Evolutionary conservation across 2,329 filamentous ascomycete genomes (phyloP).

Genomic region (Sordariomycetes sp.): DNA sequence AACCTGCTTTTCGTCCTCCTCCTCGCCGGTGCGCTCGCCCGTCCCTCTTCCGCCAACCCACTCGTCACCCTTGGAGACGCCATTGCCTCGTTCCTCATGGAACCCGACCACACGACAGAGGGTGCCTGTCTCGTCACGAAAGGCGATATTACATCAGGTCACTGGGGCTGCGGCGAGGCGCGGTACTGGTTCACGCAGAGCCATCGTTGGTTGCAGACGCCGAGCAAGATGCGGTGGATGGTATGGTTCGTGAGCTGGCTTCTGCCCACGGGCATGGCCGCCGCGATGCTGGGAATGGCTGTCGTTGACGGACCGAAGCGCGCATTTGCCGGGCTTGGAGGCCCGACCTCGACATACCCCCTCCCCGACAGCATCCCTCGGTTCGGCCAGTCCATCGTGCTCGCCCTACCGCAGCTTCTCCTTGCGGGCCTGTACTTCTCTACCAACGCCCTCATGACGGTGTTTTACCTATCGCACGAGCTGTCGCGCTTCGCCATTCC

Average conservation of each 20-base stretch:
- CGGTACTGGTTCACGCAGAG: conserved; percentile 30
- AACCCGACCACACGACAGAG: conserved; percentile 32
- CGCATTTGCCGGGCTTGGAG: conserved; percentile 27
- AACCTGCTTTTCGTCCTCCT: conserved; percentile 32
- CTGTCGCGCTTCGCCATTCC: conserved; percentile 31
- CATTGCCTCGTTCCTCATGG: conserved; percentile 37
- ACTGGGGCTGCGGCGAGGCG: conserved; percentile 32
- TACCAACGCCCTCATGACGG: conserved; percentile 35
- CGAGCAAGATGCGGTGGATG: conserved; percentile 32
- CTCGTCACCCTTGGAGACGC: conserved; percentile 42
- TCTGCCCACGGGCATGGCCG: conserved; percentile 23
- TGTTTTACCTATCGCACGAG: conserved; percentile 41
- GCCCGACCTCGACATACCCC: conserved; percentile 23
- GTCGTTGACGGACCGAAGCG: conserved; percentile 17
- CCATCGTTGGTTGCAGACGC: conserved; percentile 35
- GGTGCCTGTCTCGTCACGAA: conserved; percentile 37
- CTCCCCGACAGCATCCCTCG: conserved; percentile 13
- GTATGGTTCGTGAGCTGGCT: conserved; percentile 29
- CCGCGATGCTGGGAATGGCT: conserved; percentile 27
- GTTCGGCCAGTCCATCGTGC: conserved; percentile 25
- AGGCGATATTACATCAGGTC: conserved; percentile 29
- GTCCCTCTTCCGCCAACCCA: conserved; percentile 25
- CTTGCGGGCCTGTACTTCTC: conserved; percentile 37
- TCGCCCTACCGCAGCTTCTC: conserved; percentile 37
- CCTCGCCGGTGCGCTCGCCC: conserved; percentile 29